Evolutionary conservation across 2,329 filamentous ascomycete genomes (phyloP), one percentile per base, ranked within the genome.

Genomic region (Pseudogymnoascus sp.): DNA sequence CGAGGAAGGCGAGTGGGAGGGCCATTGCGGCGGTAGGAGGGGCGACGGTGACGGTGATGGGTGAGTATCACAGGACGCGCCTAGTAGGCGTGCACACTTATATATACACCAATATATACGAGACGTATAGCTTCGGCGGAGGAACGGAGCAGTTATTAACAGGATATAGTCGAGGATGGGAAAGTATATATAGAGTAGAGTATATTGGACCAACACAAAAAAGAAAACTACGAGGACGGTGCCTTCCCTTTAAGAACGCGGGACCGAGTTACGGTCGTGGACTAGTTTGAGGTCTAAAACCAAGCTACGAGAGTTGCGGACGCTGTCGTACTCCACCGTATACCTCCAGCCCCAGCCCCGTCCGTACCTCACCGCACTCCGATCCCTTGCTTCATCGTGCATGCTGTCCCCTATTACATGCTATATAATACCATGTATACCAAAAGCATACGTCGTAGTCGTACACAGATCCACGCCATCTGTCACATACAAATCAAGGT

Each of bases 1-100:
- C 62, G 13, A 35, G 17, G 38, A 64, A 29, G 31, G 46, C 61
- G 15, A 60, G 38, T 6, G 61, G 46, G 31, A 64, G 23, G 19
- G 53, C 42, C 63, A 64, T 64, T n/a, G 62, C 19, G 31, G 44
- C 37, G 26, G 31, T 59, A 21, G 44, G n/a, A 35, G 29, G n/a
- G 33, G 21, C 5, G 40, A 19, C 19, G 29, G 19, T 60, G 29
- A 21, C 17, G 59, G 23, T 33, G 50, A 15, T 7, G 29, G 29
- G n/a, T 13, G 17, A 56, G 29, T 56, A 19, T 56, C 4, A 33
- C 29, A 56, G 26, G 46, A 33, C 5, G n/a, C 50, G 50, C 50
- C 50, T 33, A 21, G 50, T 21, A 33, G 50, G 50, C 50, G 50
- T 56, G 17, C 26, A 21, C n/a, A 21, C 50, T 33, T 56, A 56